Evolutionary conservation across 2,329 filamentous ascomycete species (phyloP).

Genomic region (Chaetoscypha palmicola): DNA sequence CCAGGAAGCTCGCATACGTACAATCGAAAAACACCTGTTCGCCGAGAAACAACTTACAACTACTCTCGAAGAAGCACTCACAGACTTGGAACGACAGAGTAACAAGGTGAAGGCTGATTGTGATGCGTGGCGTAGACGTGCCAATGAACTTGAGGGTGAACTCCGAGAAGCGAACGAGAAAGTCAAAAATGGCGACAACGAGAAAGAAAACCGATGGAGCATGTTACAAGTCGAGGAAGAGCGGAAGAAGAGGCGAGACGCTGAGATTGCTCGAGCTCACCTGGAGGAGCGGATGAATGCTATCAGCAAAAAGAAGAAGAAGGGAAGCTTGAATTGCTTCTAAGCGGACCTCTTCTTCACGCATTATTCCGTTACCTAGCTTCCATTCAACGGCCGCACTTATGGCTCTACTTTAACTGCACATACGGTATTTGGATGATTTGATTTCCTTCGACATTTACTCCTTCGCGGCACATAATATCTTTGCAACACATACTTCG

Average conservation of each 20-base stretch:
- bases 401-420: conserved; percentile 1
- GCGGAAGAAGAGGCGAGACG: conserved; percentile 81
- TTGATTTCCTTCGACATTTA: conserved; percentile 10
- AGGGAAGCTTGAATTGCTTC: conserved; percentile 94
- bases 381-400: neutral
- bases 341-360: conserved; percentile 14
- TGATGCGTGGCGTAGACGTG: conserved; percentile 86
- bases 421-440: conserved; percentile 16
- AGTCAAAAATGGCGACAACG: conserved; percentile 30
- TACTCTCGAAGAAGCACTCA: conserved; percentile 90
- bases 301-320: conserved; percentile 74
- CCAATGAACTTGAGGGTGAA: conserved; percentile 42
- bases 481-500: conserved; percentile 11
- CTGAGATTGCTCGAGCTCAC: conserved; percentile 80
- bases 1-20: conserved; percentile 88
- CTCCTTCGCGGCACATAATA: conserved; percentile 18
- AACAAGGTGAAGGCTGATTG: conserved; percentile 88
- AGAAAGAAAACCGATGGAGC: conserved; percentile 49
- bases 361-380: conserved; percentile 1
- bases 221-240: conserved; percentile 95
- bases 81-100: conserved; percentile 84
- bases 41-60: conserved; percentile 95
- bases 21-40: conserved; percentile 92
- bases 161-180: conserved; percentile 47
- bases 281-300: conserved; percentile 93